A percentile compares a stretch with the other conserved stretches of the same genome.
These are phyloP conservation scores for Backusella liffmaniae DNA, from an alignment of 192 early-diverging fungal species.

Conservation along the genomic window DNA sequence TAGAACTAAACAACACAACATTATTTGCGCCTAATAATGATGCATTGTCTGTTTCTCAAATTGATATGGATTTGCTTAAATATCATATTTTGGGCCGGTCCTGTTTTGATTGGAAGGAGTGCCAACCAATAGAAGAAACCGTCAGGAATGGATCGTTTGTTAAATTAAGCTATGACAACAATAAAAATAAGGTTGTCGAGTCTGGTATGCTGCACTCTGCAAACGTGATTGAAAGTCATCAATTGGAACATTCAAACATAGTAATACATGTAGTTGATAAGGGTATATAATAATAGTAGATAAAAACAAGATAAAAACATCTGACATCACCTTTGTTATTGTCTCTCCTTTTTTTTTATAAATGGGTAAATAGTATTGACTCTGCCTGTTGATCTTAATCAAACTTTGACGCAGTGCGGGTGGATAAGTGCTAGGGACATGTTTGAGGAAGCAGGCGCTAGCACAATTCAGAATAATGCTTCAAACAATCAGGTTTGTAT, in stretches of 20 bases:
- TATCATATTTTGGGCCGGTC: background rate
- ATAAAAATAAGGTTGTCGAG: background rate
- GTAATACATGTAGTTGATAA: background rate
- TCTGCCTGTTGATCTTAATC: background rate
- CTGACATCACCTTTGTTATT: background rate
- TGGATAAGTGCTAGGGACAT: slow-evolving; percentile 4
- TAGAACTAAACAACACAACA: background rate
- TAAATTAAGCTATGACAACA: background rate
- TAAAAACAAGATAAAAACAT: background rate
- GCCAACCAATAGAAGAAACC: background rate
- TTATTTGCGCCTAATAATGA: background rate
- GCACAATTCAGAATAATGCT: background rate
- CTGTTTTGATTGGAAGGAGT: slow-evolving; percentile 1
- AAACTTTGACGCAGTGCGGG: background rate
- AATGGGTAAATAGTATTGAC: background rate
- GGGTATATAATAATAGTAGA: background rate
- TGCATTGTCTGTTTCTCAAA: background rate
- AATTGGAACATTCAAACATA: background rate
- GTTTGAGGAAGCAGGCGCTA: background rate
- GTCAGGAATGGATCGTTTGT: background rate
- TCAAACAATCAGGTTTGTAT: slow-evolving; percentile 3
- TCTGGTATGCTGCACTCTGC: background rate
- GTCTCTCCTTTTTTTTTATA: background rate
- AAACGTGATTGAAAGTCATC: background rate
- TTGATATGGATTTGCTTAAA: background rate